These are phyloP conservation scores for Fusarium burgessii DNA, from an alignment of 2,329 filamentous ascomycete species.

Conservation along the genomic window DNA sequence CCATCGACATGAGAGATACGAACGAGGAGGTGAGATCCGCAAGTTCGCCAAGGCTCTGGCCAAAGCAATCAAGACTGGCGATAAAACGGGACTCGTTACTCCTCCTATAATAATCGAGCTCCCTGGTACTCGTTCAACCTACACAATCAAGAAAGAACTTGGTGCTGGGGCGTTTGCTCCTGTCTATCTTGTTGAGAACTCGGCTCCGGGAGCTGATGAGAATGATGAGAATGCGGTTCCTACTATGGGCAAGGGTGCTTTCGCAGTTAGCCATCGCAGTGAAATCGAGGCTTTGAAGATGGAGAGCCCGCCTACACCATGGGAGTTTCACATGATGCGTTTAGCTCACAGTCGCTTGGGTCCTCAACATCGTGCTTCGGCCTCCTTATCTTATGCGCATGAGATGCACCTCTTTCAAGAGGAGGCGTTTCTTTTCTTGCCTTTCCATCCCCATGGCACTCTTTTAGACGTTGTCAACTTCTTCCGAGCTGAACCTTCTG, in stretches of 20 bases:
- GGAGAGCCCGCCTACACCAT: slow-evolving; percentile 87
- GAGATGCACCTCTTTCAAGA: slow-evolving; percentile 93
- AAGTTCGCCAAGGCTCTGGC: slow-evolving; percentile 78
- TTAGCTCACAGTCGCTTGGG: slow-evolving; percentile 82
- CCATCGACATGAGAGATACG: slow-evolving; percentile 71
- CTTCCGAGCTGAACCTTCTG: slow-evolving; percentile 76
- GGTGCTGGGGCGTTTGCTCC: slow-evolving; percentile 95
- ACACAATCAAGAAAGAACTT: slow-evolving; percentile 85
- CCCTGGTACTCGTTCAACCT: slow-evolving; percentile 72
- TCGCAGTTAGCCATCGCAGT: slow-evolving; percentile 67
- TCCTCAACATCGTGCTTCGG: slow-evolving; percentile 74
- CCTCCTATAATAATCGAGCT: slow-evolving; percentile 76
- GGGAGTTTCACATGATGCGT: slow-evolving; percentile 98
- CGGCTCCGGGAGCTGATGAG: slow-evolving; percentile 62
- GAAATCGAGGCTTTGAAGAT: slow-evolving; percentile 90
- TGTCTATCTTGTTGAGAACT: slow-evolving; percentile 89
- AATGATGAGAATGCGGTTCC: slow-evolving; percentile 58
- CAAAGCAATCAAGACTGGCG: slow-evolving; percentile 68
- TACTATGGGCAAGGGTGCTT: slow-evolving; percentile 72
- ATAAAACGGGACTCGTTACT: slow-evolving; percentile 70
- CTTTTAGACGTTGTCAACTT: slow-evolving; percentile 94
- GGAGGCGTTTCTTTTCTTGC: slow-evolving; percentile 89
- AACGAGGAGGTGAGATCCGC: slow-evolving; percentile 80
- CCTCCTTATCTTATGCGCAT: slow-evolving; percentile 84
- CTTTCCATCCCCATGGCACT: slow-evolving; percentile 89